Percentiles rank a stretch among this genome's conserved stretches.
These are phyloP conservation scores for Casuarina cunninghamiana DNA, from an alignment of 306 rosid genomes.

Conservation along the genomic window DNA sequence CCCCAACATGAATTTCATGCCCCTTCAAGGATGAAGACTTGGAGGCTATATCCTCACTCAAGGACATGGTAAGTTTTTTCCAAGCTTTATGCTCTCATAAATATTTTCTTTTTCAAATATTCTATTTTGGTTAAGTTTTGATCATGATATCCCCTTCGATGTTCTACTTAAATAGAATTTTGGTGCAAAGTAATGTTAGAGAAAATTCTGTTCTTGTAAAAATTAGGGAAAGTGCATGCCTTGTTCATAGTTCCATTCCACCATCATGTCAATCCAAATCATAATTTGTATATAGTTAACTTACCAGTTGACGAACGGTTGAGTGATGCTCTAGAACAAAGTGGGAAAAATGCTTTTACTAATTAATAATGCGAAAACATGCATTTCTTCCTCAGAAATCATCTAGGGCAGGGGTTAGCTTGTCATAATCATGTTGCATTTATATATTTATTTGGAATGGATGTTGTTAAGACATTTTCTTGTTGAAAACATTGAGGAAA, in stretches of 20 bases:
- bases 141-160: neutral
- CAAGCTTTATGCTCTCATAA: neutral
- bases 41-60: conserved; percentile 50
- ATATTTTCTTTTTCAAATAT: neutral
- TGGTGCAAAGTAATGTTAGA: neutral
- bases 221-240: neutral
- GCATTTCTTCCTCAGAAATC: neutral
- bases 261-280: neutral
- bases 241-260: neutral
- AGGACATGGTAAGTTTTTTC: conserved; percentile 47
- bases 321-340: neutral
- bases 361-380: neutral
- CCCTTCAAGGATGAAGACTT: conserved; percentile 66
- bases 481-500: neutral
- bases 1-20: conserved; percentile 87
- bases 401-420: neutral
- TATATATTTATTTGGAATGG: too few relatives aligned
- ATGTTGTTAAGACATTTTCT: neutral
- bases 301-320: neutral
- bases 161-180: neutral
- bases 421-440: neutral
- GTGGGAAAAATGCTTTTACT: neutral
- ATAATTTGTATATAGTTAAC: neutral
- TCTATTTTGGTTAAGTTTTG: neutral
- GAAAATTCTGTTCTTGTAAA: neutral